Evolutionary conservation across 2,329 filamentous ascomycete genomes (phyloP).

Genomic region (Rugonectria rugulosa): DNA sequence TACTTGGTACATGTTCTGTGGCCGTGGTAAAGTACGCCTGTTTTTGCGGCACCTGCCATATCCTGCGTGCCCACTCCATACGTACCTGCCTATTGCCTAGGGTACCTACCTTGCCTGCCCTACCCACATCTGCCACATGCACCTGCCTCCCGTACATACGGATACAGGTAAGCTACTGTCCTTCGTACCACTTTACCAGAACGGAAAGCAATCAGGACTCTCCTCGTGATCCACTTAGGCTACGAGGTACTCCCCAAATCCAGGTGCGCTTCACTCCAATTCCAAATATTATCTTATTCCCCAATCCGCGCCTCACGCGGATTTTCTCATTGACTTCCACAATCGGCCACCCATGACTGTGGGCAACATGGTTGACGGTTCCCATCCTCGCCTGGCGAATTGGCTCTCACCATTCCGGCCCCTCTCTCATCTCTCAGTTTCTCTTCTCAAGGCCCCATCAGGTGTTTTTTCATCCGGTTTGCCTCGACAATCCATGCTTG

Average conservation of each 20-base stretch:
- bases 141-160: background rate
- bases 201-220: background rate
- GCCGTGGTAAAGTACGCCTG: too few relatives aligned
- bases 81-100: too few relatives aligned
- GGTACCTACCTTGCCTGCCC: too few relatives aligned
- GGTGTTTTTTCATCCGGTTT: constrained; percentile 4
- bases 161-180: too few relatives aligned
- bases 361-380: constrained; percentile 8
- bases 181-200: background rate
- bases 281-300: too few relatives aligned
- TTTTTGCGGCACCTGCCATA: too few relatives aligned
- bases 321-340: constrained; percentile 7
- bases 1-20: too few relatives aligned
- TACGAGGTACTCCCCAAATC: constrained; percentile 3
- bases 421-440: constrained; percentile 19
- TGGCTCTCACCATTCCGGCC: constrained; percentile 12
- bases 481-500: background rate
- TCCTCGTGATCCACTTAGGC: constrained; percentile 6
- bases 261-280: constrained; percentile 3
- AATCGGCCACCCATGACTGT: constrained; percentile 2
- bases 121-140: background rate
- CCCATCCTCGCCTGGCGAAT: background rate
- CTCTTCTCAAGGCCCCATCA: constrained; percentile 1
- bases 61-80: too few relatives aligned
- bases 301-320: background rate